Base-by-base conservation (phyloP, 2,329 filamentous ascomycete species). In the Penicillium rolfsii region DNA sequence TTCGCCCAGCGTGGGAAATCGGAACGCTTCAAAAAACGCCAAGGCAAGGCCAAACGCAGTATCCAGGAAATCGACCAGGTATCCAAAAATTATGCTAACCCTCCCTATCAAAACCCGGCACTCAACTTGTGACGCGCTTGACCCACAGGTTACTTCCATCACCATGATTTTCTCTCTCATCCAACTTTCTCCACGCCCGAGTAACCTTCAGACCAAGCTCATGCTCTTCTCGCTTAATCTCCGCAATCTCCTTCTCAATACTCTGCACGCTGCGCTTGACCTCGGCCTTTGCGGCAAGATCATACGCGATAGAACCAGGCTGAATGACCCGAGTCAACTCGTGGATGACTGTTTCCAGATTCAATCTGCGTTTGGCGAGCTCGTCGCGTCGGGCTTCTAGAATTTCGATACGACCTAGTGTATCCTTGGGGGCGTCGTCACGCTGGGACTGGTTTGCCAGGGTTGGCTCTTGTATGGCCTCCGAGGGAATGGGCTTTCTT, bases 301-400 rank as follows among this genome's bases (percentile, higher is more conserved):
- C 83, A 68, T 88, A 89, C 33, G 87, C 85, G 71, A 90, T 80
- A 41, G 91, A 81, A 64, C 84, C 86, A 38, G 84, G 87, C 43
- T 90, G 89, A 82, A 93, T 90, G 60, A 93, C 83, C 73, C 91
- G 87, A 60, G 88, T 91, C 82, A 94, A 88, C 74, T 94, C 90
- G 64, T 85, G 81, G 72, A 95, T 91, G 63, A 89, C 87, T 26
- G 83, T 87, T 71, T 86, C 84, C 70, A 94, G 86, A 76, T 93
- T 94, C 62, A 84, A 81, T 57, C 88, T 86, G 48, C 90, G 86
- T 70, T 90, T 87, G 1, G 81, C 80, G 7, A 95, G 83, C 52
- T 85, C 83, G 45, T 87, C 82, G 33, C 91, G 84, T 68, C 86
- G 84, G 4, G 87, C 85, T 69, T 89, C 85, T 26, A 95, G 82